phyloP scores from a whole-genome alignment of 2,329 filamentous ascomycete genomes.

The Lasiodiplodia sp. region DNA sequence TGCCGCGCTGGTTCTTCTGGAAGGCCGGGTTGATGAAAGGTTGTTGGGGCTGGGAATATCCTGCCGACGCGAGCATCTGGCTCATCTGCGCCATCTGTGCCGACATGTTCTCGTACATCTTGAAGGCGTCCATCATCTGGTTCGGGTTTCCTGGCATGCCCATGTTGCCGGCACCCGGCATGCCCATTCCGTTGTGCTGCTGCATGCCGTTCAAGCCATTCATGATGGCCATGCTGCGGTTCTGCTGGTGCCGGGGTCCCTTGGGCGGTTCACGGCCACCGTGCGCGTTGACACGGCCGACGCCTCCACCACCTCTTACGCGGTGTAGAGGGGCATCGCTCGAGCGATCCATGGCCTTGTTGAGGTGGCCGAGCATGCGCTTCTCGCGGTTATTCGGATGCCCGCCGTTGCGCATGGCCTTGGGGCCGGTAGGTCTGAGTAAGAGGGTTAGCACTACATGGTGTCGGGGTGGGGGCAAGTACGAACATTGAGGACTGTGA shows the following conservation, averaged over 20 bases:
- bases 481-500: conserved; percentile 54
- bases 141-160: conserved; percentile 13
- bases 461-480: neutral
- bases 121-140: conserved; percentile 27
- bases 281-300: conserved; percentile 83
- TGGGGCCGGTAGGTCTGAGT: conserved; percentile 86
- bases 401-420: conserved; percentile 86
- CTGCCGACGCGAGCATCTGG: conserved; percentile 79
- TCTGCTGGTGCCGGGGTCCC: conserved; percentile 66
- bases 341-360: conserved; percentile 80
- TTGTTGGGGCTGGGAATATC: conserved; percentile 71
- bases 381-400: conserved; percentile 69
- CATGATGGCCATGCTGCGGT: conserved; percentile 32
- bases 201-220: conserved; percentile 56
- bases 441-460: neutral
- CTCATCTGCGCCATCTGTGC: conserved; percentile 69
- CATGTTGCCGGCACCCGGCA: conserved; percentile 21
- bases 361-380: conserved; percentile 84
- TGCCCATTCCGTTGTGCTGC: conserved; percentile 55
- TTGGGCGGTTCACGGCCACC: conserved; percentile 70
- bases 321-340: conserved; percentile 80
- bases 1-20: conserved; percentile 44
- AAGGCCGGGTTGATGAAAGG: conserved; percentile 59
- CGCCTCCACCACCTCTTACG: conserved; percentile 73
- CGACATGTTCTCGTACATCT: conserved; percentile 46